These are phyloP conservation scores for Dothistroma pini DNA, from an alignment of 2,329 filamentous ascomycete species.

Conservation along the genomic window DNA sequence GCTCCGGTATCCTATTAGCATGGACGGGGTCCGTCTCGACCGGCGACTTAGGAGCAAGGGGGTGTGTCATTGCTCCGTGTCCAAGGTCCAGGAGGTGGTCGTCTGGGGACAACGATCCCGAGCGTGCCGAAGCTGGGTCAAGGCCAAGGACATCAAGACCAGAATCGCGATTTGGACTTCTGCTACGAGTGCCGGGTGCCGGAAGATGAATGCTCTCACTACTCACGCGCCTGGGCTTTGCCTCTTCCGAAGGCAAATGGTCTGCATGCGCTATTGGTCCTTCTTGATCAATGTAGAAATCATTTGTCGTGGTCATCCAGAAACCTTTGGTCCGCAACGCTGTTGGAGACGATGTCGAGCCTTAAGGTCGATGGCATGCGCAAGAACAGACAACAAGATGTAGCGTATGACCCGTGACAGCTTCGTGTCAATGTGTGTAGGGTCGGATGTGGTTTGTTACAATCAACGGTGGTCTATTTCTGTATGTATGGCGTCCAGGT, in stretches of 20 bases:
- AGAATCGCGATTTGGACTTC: neutral
- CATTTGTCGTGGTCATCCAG: neutral
- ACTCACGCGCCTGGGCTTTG: neutral
- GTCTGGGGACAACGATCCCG: neutral
- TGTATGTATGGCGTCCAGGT: neutral
- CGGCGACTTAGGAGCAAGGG: neutral
- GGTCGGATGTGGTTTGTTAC: neutral
- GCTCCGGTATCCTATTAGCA: neutral
- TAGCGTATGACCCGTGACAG: neutral
- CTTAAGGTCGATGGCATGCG: neutral
- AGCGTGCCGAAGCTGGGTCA: neutral
- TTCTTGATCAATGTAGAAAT: slow-evolving; percentile 6
- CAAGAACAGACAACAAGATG: neutral
- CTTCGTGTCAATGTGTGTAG: neutral
- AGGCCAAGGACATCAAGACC: neutral
- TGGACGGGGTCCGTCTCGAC: neutral
- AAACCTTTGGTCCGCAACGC: neutral
- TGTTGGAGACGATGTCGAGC: neutral
- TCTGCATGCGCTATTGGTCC: neutral
- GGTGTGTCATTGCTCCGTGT: neutral
- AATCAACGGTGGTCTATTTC: neutral
- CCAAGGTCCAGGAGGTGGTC: neutral
- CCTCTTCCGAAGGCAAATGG: neutral
- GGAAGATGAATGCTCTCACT: neutral
- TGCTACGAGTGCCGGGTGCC: neutral